phyloP scores from a whole-genome alignment of 2,329 filamentous ascomycete genomes.

The Alternaria triticina region DNA sequence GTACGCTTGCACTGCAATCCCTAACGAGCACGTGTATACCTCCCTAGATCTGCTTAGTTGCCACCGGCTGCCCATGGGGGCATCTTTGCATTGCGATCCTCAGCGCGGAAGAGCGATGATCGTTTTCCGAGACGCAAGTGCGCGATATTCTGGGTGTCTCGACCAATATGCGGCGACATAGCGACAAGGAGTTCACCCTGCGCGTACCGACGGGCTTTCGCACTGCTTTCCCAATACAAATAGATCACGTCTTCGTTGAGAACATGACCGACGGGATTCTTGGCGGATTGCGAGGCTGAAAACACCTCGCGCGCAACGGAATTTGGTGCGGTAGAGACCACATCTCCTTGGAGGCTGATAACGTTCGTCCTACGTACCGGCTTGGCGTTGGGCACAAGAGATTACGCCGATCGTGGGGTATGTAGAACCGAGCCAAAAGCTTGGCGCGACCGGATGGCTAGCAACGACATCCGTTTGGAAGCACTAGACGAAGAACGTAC shows the following conservation, averaged over 20 bases:
- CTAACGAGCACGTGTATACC: background rate
- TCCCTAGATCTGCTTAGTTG: too few species aligned
- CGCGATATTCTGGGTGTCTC: background rate
- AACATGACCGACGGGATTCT: background rate
- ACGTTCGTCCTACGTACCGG: background rate
- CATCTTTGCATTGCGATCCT: background rate
- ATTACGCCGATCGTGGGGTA: background rate
- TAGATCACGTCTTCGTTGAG: background rate
- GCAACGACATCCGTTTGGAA: background rate
- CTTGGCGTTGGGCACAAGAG: background rate
- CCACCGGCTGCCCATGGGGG: too few species aligned
- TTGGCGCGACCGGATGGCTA: background rate
- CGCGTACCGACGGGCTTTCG: background rate
- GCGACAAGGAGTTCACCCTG: background rate
- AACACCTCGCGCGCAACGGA: background rate
- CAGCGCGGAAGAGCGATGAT: background rate
- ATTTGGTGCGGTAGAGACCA: background rate
- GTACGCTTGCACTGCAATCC: background rate
- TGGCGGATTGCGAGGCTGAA: background rate
- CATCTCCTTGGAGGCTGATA: background rate
- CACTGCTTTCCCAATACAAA: background rate
- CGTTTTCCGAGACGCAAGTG: background rate
- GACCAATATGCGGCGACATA: background rate
- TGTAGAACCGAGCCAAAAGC: background rate
- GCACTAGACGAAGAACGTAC: background rate